A percentile compares a stretch with the other conserved stretches of the same genome.
Conservation (phyloP, 768 basidiomycete species). For the Strobilomyces confusus region DNA sequence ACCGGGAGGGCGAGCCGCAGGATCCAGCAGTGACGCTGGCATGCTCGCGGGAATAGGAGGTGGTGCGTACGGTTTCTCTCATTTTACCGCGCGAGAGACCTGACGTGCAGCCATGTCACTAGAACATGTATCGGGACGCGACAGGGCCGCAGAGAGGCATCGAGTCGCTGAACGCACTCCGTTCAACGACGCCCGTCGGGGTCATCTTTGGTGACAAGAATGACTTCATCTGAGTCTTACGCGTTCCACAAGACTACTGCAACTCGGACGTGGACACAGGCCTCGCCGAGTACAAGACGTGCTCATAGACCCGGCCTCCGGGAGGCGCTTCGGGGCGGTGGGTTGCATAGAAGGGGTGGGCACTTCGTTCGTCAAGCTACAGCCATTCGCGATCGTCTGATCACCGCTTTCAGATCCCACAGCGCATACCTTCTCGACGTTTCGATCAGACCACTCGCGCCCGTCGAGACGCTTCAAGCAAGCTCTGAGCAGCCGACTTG, state of each 20-base stretch:
- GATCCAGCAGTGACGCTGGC: slow-evolving; percentile 45
- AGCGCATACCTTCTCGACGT: slow-evolving; percentile 27
- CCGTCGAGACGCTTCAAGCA: slow-evolving; percentile 2
- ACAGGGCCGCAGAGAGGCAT: slow-evolving; percentile 55
- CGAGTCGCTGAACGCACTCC: slow-evolving; percentile 39
- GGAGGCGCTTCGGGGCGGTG: slow-evolving; percentile 23
- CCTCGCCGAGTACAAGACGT: slow-evolving; percentile 32
- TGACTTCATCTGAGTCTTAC: slow-evolving; percentile 47
- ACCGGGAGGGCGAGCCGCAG: slow-evolving; percentile 27
- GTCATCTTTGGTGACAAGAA: slow-evolving; percentile 47
- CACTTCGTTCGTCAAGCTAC: slow-evolving; percentile 28
- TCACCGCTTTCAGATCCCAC: slow-evolving; percentile 23
- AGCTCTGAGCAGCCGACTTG: slow-evolving; percentile 11
- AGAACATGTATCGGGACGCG: slow-evolving; percentile 64
- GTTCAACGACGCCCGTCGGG: slow-evolving; percentile 44
- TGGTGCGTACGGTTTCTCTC: slow-evolving; percentile 35
- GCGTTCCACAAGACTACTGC: neutral
- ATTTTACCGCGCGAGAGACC: neutral
- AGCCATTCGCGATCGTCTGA: neutral
- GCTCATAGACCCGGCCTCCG: slow-evolving; percentile 24
- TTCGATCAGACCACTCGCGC: slow-evolving; percentile 6
- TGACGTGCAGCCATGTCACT: neutral
- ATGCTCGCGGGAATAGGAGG: slow-evolving; percentile 61
- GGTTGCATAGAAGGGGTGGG: slow-evolving; percentile 23
- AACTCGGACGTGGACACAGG: slow-evolving; percentile 12